Conservation (phyloP, 139 green algal species). For the Asterochloris erici region DNA sequence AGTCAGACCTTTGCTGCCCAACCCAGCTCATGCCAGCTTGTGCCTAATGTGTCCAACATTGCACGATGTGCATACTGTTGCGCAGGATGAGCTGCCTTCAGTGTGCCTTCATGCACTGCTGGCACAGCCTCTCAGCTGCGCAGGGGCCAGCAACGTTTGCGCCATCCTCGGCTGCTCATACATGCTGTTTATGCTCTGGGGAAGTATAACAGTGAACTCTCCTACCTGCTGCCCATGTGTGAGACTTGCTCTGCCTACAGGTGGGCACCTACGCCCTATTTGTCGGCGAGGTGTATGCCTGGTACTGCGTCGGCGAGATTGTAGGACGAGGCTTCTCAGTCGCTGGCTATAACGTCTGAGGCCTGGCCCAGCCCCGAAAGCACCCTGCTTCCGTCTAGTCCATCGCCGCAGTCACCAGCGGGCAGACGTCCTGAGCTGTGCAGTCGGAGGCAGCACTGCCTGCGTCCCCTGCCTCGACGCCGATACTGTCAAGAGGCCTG, state of each 20-base stretch:
- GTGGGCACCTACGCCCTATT: conserved; percentile 59
- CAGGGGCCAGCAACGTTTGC: no score
- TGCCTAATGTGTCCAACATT: no score
- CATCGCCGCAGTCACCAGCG: neutral
- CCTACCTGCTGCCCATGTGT: neutral
- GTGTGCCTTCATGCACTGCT: no score
- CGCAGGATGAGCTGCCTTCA: no score
- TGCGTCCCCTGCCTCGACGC: neutral
- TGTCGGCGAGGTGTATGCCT: conserved; percentile 68
- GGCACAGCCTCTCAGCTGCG: no score
- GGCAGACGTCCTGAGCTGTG: neutral
- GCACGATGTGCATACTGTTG: no score
- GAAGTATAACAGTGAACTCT: no score
- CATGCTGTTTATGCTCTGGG: no score
- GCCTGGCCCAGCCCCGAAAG: no score
- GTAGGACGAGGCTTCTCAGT: conserved; percentile 53
- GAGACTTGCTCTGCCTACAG: conserved; percentile 27
- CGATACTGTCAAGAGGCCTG: neutral
- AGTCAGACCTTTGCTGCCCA: no score
- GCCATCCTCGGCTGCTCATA: no score
- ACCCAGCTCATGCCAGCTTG: no score
- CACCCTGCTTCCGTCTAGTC: neutral
- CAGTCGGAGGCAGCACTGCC: neutral
- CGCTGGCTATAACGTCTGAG: conserved; percentile 20
- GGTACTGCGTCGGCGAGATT: conserved; percentile 83